Evolutionary conservation across 2,329 filamentous ascomycete species (phyloP), one percentile per base, ranked within the genome.

Genomic region (Calonectria multiphialidica): DNA sequence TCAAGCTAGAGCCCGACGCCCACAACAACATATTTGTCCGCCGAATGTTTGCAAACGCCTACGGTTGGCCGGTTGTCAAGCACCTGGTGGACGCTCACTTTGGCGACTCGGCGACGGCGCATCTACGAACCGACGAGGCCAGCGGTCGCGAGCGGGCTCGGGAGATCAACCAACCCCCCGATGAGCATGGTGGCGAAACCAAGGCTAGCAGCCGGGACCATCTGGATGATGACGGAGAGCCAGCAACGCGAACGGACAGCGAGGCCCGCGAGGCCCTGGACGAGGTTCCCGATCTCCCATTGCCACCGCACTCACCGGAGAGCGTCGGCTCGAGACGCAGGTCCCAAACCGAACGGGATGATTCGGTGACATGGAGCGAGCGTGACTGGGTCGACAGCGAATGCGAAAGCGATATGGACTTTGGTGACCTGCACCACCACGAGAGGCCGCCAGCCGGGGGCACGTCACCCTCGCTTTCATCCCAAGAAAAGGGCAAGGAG

Each of bases 21-120:
- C 97, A 99, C 86, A 99, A 99, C 84, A 99, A 99, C 83, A 98
- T 99, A 76, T 93, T 98, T 72, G 97, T 99, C 28, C 93, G 97
- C 18, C 93, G 97, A 68, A 98, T 95, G 93, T 99, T 99, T 82
- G 93, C 95, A 69, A 99, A 99, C 80, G 97, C 97, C 0, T 98
- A 98, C 79, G 97, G 97, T 2, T 99, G 97, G 97, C 97, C 97
- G 0, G 97, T 99, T 1, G 88, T 98, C 62, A 96, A 98, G 84
- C 97, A 99, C 84, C 86, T 98, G 23, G 96, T 97, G 65, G 96
- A 98, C 79, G 95, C 95, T 0, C 97, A 99, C 84, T 99, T 99
- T 81, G 94, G 92, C 66, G 94, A 97, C 80, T 92, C 91, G 1
- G 82, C 81, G 10, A 76, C 80, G 10, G 92, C 94, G 0, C 88